These are phyloP conservation scores for Lablab purpureus DNA, from an alignment of 306 rosid species.

Conservation along the genomic window DNA sequence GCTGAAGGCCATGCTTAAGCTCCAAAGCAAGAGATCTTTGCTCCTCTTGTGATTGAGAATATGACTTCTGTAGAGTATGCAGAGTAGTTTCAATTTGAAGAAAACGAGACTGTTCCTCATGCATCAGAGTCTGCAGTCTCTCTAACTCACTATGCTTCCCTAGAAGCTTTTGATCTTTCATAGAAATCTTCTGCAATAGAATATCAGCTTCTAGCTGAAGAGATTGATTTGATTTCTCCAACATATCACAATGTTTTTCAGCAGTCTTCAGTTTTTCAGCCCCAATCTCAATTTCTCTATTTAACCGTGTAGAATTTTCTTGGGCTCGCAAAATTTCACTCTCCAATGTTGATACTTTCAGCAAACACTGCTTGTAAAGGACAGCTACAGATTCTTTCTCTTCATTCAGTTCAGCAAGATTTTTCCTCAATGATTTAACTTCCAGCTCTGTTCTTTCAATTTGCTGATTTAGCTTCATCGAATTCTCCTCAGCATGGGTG, in stretches of 20 bases:
- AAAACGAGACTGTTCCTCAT: slow-evolving; percentile 77
- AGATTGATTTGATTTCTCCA: slow-evolving; percentile 78
- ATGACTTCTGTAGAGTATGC: slow-evolving; percentile 70
- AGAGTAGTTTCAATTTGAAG: slow-evolving; percentile 82
- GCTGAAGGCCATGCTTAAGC: slow-evolving; percentile 80
- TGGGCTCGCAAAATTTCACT: slow-evolving; percentile 69
- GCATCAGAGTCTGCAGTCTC: slow-evolving; percentile 74
- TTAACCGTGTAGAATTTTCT: slow-evolving; percentile 61
- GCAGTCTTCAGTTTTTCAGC: slow-evolving; percentile 64
- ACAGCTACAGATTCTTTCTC: slow-evolving; percentile 75
- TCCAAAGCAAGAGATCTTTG: slow-evolving; percentile 86
- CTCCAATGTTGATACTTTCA: slow-evolving; percentile 76
- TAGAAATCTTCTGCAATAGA: slow-evolving; percentile 72
- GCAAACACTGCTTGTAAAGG: slow-evolving; percentile 70
- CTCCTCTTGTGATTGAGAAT: slow-evolving; percentile 84
- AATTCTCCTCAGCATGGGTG: slow-evolving; percentile 72
- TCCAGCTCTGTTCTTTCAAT: slow-evolving; percentile 68
- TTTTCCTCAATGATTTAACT: slow-evolving; percentile 62
- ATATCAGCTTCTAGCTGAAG: slow-evolving; percentile 73
- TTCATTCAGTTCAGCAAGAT: slow-evolving; percentile 55
- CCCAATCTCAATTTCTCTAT: slow-evolving; percentile 61
- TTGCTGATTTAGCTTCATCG: slow-evolving; percentile 68
- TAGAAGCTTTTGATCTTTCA: slow-evolving; percentile 78
- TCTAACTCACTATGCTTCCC: slow-evolving; percentile 76
- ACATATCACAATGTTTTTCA: slow-evolving; percentile 61